These are phyloP conservation scores for Ceratobasidium sp. DNA, from an alignment of 1,284 basidiomycete species.

Conservation along the genomic window DNA sequence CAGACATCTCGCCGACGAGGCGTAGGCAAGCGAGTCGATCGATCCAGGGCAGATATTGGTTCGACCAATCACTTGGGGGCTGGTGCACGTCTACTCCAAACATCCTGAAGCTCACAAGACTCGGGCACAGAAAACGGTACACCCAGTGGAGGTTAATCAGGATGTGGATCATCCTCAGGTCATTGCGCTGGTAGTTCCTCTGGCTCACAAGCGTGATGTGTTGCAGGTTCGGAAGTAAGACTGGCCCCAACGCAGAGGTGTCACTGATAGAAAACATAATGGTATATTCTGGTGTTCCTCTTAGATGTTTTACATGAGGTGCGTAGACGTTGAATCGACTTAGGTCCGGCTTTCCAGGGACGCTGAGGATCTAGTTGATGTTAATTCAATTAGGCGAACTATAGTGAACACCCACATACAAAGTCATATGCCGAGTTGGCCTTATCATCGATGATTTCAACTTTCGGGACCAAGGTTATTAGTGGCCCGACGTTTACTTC, in stretches of 20 bases:
- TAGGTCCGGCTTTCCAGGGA: not conserved
- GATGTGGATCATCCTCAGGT: not conserved
- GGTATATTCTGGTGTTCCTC: not conserved
- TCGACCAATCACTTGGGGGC: not conserved
- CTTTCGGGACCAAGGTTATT: not conserved
- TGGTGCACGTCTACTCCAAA: not conserved
- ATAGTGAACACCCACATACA: not conserved
- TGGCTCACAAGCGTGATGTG: not conserved
- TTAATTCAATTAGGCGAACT: not conserved
- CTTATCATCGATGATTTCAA: not conserved
- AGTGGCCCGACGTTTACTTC: not conserved
- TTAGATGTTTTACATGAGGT: not conserved
- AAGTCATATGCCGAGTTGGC: not conserved
- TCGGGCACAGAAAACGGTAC: not conserved
- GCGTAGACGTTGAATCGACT: not conserved
- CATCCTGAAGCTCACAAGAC: not conserved
- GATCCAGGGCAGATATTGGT: not conserved
- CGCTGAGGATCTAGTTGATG: not conserved
- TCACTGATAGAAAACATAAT: not conserved
- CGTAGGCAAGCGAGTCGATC: not conserved
- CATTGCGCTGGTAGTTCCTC: not conserved
- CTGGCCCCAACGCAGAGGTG: not conserved
- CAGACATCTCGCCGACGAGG: not conserved
- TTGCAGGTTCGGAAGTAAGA: not conserved
- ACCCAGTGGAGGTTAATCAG: not conserved